Conservation (phyloP, 257 asterid species). For the Fraxinus excelsior region DNA sequence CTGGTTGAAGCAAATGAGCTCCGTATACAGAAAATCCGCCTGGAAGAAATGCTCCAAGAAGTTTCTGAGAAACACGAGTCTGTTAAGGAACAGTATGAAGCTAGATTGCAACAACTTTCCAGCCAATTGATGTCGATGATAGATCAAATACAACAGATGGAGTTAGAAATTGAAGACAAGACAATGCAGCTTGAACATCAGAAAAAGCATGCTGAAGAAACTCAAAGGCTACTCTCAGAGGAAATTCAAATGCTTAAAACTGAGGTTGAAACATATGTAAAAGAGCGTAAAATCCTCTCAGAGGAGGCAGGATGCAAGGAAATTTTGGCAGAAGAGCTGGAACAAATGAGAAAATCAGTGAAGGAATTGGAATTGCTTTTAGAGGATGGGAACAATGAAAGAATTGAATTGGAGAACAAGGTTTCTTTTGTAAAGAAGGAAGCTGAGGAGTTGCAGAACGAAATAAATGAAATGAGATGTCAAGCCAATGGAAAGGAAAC, state of each 20-base stretch:
- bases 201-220: constrained; percentile 48
- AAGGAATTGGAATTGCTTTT: constrained; percentile 50
- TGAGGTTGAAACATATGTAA: constrained; percentile 40
- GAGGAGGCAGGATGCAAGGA: constrained; percentile 47
- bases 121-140: constrained; percentile 43
- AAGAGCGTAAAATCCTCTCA: constrained; percentile 38
- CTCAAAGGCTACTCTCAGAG: constrained; percentile 38
- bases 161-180: constrained; percentile 51
- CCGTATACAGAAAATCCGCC: constrained; percentile 51
- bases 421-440: constrained; percentile 39
- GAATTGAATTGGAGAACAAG: constrained; percentile 47
- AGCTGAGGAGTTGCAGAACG: constrained; percentile 45
- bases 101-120: constrained; percentile 51
- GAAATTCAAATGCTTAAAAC: constrained; percentile 56
- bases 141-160: constrained; percentile 42
- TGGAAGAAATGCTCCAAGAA: constrained; percentile 60
- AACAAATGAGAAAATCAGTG: constrained; percentile 40
- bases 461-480: constrained; percentile 40
- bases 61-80: constrained; percentile 58
- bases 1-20: constrained; percentile 76
- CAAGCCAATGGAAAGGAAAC: constrained; percentile 60
- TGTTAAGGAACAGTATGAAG: constrained; percentile 45
- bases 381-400: constrained; percentile 51
- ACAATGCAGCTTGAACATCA: constrained; percentile 45
- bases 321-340: constrained; percentile 46